Evolutionary conservation across 164 flowering plant genomes (phyloP).

Genomic region (Tinospora cordifolia): DNA sequence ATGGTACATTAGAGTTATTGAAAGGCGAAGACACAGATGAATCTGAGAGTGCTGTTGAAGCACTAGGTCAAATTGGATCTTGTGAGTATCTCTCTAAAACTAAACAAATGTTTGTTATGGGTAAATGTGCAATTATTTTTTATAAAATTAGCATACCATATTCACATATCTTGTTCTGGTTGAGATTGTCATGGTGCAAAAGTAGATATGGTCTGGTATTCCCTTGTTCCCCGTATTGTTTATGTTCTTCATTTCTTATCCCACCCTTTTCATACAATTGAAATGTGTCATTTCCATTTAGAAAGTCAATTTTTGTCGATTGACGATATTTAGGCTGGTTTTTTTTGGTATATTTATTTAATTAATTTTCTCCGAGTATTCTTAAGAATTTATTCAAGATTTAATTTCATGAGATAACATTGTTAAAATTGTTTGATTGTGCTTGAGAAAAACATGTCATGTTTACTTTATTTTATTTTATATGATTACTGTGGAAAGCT

Average conservation of each 20-base stretch:
- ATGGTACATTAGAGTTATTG: constrained; percentile 39
- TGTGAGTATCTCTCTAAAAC: constrained; percentile 44
- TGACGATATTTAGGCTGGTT: too few species aligned
- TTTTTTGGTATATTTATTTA: too few species aligned
- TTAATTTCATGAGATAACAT: background rate
- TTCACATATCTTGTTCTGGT: too few species aligned
- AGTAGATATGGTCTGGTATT: constrained; percentile 4
- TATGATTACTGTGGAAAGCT: too few species aligned
- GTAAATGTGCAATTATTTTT: background rate
- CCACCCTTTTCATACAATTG: background rate
- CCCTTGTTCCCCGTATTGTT: constrained; percentile 5
- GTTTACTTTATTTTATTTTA: too few species aligned
- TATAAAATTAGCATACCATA: background rate
- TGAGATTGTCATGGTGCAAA: constrained; percentile 5
- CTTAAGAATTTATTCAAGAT: background rate
- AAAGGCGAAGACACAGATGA: constrained; percentile 60
- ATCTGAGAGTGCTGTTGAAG: constrained; percentile 77
- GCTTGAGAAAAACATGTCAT: too few species aligned
- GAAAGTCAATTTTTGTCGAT: background rate
- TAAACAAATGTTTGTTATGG: background rate
- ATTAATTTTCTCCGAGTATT: too few species aligned
- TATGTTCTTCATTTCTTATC: constrained; percentile 21
- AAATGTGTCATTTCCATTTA: background rate
- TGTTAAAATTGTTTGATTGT: background rate
- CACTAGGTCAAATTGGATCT: constrained; percentile 78